phyloP scores from a whole-genome alignment of 768 basidiomycete genomes.

The Glaciozyma antarctica region DNA sequence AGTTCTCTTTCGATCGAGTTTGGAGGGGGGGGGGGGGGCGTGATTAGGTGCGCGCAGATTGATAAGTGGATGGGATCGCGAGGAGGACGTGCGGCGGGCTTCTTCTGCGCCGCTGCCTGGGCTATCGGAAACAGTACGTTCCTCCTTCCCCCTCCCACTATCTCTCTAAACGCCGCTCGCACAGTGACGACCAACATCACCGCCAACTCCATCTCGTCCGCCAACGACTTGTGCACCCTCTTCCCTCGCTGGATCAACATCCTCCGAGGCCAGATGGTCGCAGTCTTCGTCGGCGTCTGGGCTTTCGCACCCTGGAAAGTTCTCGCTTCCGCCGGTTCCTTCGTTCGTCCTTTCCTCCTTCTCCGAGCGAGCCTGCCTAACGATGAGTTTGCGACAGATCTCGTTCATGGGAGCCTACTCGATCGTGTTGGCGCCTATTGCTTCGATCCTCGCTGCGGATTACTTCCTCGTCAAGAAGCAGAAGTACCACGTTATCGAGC shows the following conservation, averaged over 20 bases:
- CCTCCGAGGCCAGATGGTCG: constrained; percentile 44
- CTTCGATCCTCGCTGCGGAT: constrained; percentile 60
- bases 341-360: background rate
- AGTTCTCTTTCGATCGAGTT: too few species aligned
- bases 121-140: constrained; percentile 30
- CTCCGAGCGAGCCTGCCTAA: constrained; percentile 48
- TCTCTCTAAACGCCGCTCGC: too few species aligned
- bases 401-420: constrained; percentile 16
- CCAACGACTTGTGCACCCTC: constrained; percentile 27
- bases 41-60: background rate
- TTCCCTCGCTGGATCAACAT: constrained; percentile 36
- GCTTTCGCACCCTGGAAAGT: constrained; percentile 30
- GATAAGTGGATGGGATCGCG: constrained; percentile 4
- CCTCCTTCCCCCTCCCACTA: too few species aligned
- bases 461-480: constrained; percentile 67
- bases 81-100: constrained; percentile 21
- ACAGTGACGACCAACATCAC: constrained; percentile 26
- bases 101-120: constrained; percentile 23
- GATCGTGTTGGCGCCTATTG: constrained; percentile 40
- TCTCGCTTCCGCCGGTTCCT: constrained; percentile 13
- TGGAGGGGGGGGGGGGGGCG: too few species aligned
- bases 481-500: constrained; percentile 68
- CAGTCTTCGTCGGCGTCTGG: constrained; percentile 58
- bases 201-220: constrained; percentile 28
- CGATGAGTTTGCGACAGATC: constrained; percentile 47